Evolutionary conservation across 495 filamentous ascomycete genomes (phyloP), one percentile per base, ranked within the genome.

Genomic region (Cudoniella acicularis): DNA sequence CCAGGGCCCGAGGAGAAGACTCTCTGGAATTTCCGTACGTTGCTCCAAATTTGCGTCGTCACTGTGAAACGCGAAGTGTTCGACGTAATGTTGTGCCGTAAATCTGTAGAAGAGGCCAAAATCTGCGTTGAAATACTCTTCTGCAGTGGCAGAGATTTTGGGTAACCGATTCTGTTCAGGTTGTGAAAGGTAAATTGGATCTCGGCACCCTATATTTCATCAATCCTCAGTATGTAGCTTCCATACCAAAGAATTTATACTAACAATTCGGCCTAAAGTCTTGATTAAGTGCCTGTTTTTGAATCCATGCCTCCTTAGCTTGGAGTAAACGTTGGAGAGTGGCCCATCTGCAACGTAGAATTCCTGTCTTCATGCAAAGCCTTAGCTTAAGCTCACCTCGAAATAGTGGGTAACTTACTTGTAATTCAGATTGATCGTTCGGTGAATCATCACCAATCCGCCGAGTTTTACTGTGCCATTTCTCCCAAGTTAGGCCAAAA

Each of bases 291-390:
- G 36, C 45, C 52, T 49, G 18, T 49, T 48, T 64, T 24, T 57
- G 20, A 25, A 61, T 25, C 56, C 60, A 68, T 20, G 47, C 26
- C 22, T 56, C 55, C 47, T 64, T 61, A 6, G 60, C 56, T 41
- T 66, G 66, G 8, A 74, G 70, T 18, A 82, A 63, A 2, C 77
- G 54, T 0, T 69, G 54, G 8, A 80, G 52, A 0, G 79, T 76
- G 48, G 73, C 76, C 78, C 78, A 82, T 3, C 72, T 67, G 54
- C 74, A 78, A 16, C 59, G 52, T 17, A 82, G 67, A 13, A 80
- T 64, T 0, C 45, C 24, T 1, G 66, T 70, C 63, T 79, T 71
- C 13, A 13, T 6, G 4, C 30, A 36, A n/a, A n/a, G n/a, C 13
- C 13, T 36, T 36, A 36, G 30, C 30, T 36, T n/a, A n/a, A n/a